Base-by-base conservation (phyloP, 495 filamentous ascomycete species). In the Hypoxylon fuscum region DNA sequence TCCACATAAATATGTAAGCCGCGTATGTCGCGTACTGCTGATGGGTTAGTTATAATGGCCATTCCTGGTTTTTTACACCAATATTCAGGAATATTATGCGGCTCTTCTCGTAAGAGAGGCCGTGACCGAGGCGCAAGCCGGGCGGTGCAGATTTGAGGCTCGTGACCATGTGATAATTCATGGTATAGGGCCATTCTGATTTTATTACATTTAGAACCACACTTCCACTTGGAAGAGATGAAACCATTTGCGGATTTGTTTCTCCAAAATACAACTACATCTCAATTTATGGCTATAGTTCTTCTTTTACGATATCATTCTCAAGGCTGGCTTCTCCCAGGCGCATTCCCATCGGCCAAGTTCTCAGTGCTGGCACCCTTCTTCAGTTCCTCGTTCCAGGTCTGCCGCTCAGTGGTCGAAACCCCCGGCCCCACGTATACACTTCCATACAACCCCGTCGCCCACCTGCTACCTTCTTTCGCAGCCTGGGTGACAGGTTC, bases 371-470 rank as follows among this genome's bases (percentile, higher is more conserved):
- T 72, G n/a, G 41, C 38, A 7, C 67, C 77, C 21, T 59, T 69
- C 37, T 72, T 66, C 45, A 72, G 68, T 46, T 81, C 81, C 66
- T 77, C 69, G 67, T 66, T 72, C 81, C 79, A 82, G 42, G 77
- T 83, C 68, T 66, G 60, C 64, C 81, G 69, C 47, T 84, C 82
- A 70, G 71, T 68, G 32, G 65, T 63, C 15, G 65, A 68, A 20
- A 80, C 78, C 1, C 82, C 82, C 1, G 82, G 82, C 0, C 82
- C 82, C 43, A 72, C 62, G 65, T 84, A 85, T 45, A 81, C 74
- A 61, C 81, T 81, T 20, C 82, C 81, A 68, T 83, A 81, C 41
- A 78, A 18, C n/a, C 82, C 82, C 41, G 66, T 74, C 32, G 73
- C 81, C 80, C 79, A 84, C 38, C 37, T 73, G 62, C 57, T 72